phyloP scores from a whole-genome alignment of 345 rosid genomes.

The Lepidium didymum region DNA sequence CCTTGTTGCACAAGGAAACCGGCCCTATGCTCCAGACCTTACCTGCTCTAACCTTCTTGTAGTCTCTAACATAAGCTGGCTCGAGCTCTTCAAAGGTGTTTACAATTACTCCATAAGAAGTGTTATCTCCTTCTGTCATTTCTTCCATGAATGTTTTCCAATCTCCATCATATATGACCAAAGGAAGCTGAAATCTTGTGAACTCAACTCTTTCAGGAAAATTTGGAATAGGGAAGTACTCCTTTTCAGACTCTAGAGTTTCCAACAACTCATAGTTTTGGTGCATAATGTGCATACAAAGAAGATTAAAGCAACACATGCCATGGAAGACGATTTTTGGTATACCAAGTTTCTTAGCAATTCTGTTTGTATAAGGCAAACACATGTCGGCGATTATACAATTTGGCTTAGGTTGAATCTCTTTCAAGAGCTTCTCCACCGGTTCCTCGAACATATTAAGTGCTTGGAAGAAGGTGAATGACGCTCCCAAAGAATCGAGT shows the following conservation, averaged over 20 bases:
- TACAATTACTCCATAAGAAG: conserved; percentile 31
- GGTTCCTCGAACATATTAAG: conserved; percentile 11
- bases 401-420: conserved; percentile 31
- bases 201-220: conserved; percentile 36
- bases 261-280: conserved; percentile 6
- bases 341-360: conserved; percentile 35
- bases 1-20: conserved; percentile 29
- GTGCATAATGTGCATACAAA: conserved; percentile 27
- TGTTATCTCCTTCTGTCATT: conserved; percentile 6
- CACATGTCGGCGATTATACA: conserved; percentile 52
- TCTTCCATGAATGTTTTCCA: conserved; percentile 6
- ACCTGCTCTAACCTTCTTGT: conserved; percentile 6
- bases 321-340: conserved; percentile 58
- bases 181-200: conserved; percentile 34
- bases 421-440: conserved; percentile 28
- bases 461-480: conserved; percentile 11
- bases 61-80: conserved; percentile 25
- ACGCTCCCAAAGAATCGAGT: conserved; percentile 2
- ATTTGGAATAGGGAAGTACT: conserved; percentile 35
- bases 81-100: conserved; percentile 41
- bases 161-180: neutral
- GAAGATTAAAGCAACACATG: conserved; percentile 36
- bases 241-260: conserved; percentile 10
- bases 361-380: conserved; percentile 31
- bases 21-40: conserved; percentile 43